phyloP scores from a whole-genome alignment of 371 early-diverging fungal genomes.

The Nematocida displodere region DNA sequence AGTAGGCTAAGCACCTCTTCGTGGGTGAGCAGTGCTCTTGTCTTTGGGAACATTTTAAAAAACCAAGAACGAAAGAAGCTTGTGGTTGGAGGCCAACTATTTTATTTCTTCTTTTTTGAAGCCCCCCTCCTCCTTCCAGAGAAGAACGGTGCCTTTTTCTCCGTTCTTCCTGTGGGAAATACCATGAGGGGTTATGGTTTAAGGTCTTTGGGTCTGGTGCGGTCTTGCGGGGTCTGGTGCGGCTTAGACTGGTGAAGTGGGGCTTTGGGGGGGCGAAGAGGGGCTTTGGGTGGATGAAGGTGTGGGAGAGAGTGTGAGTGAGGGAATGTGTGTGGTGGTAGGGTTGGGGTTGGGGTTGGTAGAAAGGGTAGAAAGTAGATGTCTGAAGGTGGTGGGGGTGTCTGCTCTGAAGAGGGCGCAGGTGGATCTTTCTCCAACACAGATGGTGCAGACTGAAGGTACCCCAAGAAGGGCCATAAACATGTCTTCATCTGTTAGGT shows the following conservation, averaged over 20 bases:
- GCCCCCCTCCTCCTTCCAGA: neutral
- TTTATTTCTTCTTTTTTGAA: neutral
- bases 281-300: no score
- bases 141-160: neutral
- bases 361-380: neutral
- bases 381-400: conserved; percentile 8
- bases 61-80: neutral
- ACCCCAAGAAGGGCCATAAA: conserved; percentile 49
- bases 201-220: no score
- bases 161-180: neutral
- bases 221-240: no score
- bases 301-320: neutral
- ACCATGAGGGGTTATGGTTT: neutral
- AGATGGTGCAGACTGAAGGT: conserved; percentile 22
- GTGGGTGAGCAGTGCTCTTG: neutral
- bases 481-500: conserved; percentile 65
- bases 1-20: conserved; percentile 5
- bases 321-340: neutral
- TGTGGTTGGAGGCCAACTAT: neutral
- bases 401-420: conserved; percentile 9
- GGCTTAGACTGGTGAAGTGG: no score
- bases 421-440: conserved; percentile 37
- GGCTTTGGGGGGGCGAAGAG: no score
- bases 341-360: conserved; percentile 6
- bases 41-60: neutral